These are phyloP conservation scores for Candida broadrunensis DNA, from an alignment of 805 yeast genomes.

Conservation along the genomic window DNA sequence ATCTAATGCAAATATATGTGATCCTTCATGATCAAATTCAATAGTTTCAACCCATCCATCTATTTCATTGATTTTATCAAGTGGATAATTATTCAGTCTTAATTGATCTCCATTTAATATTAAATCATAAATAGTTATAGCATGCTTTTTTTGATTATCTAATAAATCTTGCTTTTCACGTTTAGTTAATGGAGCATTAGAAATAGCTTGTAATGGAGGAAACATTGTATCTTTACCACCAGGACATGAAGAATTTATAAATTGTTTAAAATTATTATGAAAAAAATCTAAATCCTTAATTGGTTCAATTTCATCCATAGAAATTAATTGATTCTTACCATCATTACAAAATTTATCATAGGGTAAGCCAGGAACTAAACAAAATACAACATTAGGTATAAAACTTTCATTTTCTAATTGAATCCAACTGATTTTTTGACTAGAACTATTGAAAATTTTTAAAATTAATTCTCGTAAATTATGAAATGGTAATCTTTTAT, in stretches of 20 bases:
- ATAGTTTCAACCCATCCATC: constrained; percentile 33
- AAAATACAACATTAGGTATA: constrained; percentile 53
- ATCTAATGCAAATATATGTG: constrained; percentile 76
- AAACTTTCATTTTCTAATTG: constrained; percentile 44
- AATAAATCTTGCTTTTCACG: constrained; percentile 47
- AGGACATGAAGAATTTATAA: constrained; percentile 57
- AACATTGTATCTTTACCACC: constrained; percentile 59
- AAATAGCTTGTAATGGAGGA: constrained; percentile 54
- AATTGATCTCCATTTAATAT: constrained; percentile 50
- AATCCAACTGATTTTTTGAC: constrained; percentile 40
- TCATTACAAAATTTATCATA: constrained; percentile 22
- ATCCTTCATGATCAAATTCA: constrained; percentile 52
- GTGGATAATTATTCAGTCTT: constrained; percentile 52
- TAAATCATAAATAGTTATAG: constrained; percentile 51
- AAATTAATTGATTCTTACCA: constrained; percentile 3
- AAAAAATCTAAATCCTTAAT: constrained; percentile 30
- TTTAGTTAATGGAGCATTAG: constrained; percentile 54
- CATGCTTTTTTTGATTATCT: constrained; percentile 27
- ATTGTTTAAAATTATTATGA: constrained; percentile 33
- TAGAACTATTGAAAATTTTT: constrained; percentile 8
- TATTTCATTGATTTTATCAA: constrained; percentile 34
- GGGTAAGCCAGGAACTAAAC: constrained; percentile 66
- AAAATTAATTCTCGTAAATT: constrained; percentile 16
- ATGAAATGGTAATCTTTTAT: constrained; percentile 14
- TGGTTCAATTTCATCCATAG: constrained; percentile 5